Conservation (phyloP, 2,329 filamentous ascomycete genomes). For the Trichothecium sympodiale region DNA sequence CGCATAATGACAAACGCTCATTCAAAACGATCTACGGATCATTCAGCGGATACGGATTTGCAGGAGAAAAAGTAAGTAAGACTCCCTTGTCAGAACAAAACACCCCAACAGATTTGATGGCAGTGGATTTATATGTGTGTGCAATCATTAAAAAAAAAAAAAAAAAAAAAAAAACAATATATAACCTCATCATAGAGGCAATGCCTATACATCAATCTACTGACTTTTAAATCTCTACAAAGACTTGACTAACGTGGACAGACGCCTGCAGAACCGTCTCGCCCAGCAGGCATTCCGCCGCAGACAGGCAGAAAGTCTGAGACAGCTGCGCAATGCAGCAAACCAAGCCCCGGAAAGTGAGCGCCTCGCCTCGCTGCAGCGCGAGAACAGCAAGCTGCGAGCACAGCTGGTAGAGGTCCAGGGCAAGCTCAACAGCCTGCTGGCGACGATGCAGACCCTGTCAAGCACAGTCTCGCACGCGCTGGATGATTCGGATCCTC, state of each 20-base stretch:
- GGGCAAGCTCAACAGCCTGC: constrained; percentile 12
- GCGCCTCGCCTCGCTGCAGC: constrained; percentile 11
- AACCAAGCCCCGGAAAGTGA: constrained; percentile 13
- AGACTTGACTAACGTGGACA: constrained; percentile 2
- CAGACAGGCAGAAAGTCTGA: constrained; percentile 15
- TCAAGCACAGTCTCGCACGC: constrained; percentile 13
- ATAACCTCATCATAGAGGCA: no score
- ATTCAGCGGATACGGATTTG: no score
- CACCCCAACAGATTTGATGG: no score
- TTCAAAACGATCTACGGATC: no score
- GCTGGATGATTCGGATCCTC: constrained; percentile 13
- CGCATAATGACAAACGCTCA: no score
- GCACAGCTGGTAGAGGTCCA: constrained; percentile 17
- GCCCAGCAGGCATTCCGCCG: constrained; percentile 20
- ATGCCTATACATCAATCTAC: no score
- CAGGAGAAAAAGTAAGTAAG: no score
- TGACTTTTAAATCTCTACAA: no score
- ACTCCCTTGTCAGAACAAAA: no score
- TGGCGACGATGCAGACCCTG: constrained; percentile 14
- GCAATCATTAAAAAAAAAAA: no score
- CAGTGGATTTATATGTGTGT: no score
- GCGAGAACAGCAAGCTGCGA: constrained; percentile 15
- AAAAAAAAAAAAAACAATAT: no score
- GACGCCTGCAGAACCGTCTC: constrained; percentile 19
- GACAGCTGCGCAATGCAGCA: constrained; percentile 13